Percentiles rank a stretch among this genome's conserved stretches.
Evolutionary conservation across 2,329 filamentous ascomycete species (phyloP).

Genomic region (Hymenoscyphus infarciens): DNA sequence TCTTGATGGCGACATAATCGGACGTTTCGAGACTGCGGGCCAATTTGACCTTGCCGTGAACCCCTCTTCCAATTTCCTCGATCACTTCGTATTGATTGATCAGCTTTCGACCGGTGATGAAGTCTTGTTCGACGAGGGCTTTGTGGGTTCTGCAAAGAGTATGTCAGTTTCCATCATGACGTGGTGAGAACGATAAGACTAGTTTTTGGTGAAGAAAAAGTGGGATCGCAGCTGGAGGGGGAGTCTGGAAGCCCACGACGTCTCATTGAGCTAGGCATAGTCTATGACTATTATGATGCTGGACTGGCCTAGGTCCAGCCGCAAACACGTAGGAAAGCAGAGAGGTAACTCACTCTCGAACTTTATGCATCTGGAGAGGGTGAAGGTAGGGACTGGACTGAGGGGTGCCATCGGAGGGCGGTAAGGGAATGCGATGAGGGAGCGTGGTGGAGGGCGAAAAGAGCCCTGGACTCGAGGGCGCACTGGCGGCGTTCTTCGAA

Average conservation of each 20-base stretch:
- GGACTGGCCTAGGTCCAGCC: neutral
- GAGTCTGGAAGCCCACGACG: neutral
- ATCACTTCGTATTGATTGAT: conserved; percentile 99
- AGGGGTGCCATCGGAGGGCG: conserved; percentile 48
- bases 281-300: neutral
- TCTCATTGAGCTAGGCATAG: neutral
- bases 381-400: conserved; percentile 62
- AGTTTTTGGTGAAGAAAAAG: neutral
- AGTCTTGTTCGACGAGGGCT: conserved; percentile 85
- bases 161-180: conserved; percentile 23
- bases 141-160: conserved; percentile 67
- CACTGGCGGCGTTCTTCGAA: conserved; percentile 44
- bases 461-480: conserved; percentile 59
- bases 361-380: conserved; percentile 67
- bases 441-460: conserved; percentile 51
- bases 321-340: neutral
- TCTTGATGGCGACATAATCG: conserved; percentile 93
- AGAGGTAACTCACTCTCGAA: conserved; percentile 63
- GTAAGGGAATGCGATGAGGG: conserved; percentile 28
- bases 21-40: conserved; percentile 74
- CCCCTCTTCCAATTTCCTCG: conserved; percentile 90
- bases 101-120: conserved; percentile 84
- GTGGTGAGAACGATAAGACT: neutral
- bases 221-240: neutral
- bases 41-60: conserved; percentile 97